Evolutionary conservation across 768 basidiomycete genomes (phyloP).

Genomic region (Boletus tylopilopsis): DNA sequence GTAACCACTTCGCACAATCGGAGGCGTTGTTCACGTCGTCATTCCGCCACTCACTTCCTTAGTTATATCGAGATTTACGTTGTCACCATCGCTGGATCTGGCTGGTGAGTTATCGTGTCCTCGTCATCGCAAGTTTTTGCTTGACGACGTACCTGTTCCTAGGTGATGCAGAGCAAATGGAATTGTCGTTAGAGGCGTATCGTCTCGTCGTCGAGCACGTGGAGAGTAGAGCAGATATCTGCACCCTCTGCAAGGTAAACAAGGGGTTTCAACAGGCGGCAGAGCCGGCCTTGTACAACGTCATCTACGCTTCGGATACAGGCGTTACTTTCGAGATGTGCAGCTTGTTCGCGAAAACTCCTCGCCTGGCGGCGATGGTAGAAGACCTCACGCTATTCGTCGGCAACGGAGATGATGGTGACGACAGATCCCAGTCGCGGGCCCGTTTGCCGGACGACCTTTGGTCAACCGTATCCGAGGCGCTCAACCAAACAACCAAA

Average conservation of each 20-base stretch:
- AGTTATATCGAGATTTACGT: background rate
- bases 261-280: constrained; percentile 51
- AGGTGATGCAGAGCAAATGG: constrained; percentile 49
- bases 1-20: background rate
- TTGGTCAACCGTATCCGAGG: constrained; percentile 49
- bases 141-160: background rate
- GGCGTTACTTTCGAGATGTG: constrained; percentile 43
- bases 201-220: constrained; percentile 53
- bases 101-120: constrained; percentile 6
- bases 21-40: background rate
- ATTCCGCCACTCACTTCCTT: background rate
- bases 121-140: background rate
- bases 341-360: constrained; percentile 40
- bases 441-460: constrained; percentile 34
- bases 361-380: constrained; percentile 50
- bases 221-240: constrained; percentile 50
- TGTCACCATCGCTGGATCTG: background rate
- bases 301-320: constrained; percentile 44
- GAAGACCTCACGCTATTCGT: constrained; percentile 51
- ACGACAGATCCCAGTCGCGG: background rate
- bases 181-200: constrained; percentile 56
- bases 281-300: constrained; percentile 59
- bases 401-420: constrained; percentile 18
- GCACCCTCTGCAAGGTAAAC: constrained; percentile 55
- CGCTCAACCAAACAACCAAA: constrained; percentile 43